These are phyloP conservation scores for Cruciata laevipes DNA, from an alignment of 257 asterid species.

Conservation along the genomic window DNA sequence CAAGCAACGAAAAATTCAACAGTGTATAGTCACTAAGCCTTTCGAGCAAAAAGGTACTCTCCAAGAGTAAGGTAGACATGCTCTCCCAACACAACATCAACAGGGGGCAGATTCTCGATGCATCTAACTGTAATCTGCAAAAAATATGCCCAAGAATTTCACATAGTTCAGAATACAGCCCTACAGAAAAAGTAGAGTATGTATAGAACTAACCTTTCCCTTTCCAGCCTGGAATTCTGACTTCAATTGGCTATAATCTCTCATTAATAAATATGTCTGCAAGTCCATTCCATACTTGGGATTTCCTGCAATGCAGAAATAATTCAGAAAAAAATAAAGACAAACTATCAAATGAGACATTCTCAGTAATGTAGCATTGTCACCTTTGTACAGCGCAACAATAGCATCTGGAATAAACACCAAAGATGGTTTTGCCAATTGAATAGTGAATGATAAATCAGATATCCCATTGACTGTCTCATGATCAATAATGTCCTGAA, in stretches of 20 bases:
- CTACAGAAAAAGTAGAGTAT: too few species aligned
- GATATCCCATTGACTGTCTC: conserved; percentile 64
- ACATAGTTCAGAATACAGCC: neutral
- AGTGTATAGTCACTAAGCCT: neutral
- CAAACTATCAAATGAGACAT: neutral
- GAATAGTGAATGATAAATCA: conserved; percentile 48
- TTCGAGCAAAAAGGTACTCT: conserved; percentile 39
- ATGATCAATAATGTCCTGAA: conserved; percentile 47
- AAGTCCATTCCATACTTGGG: conserved; percentile 40
- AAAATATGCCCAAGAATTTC: neutral
- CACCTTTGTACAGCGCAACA: conserved; percentile 39
- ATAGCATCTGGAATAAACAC: conserved; percentile 49
- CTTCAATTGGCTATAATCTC: conserved; percentile 61
- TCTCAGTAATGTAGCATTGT: neutral
- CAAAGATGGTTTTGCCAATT: conserved; percentile 55
- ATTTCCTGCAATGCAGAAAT: conserved; percentile 27
- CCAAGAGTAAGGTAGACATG: conserved; percentile 61
- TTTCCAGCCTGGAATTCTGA: conserved; percentile 60
- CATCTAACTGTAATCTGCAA: conserved; percentile 37
- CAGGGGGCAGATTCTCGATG: conserved; percentile 60
- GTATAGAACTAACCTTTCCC: conserved; percentile 36
- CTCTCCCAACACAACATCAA: conserved; percentile 43
- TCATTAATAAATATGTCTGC: conserved; percentile 42
- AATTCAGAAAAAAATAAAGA: conserved; percentile 1
- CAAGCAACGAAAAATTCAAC: neutral